phyloP scores from a whole-genome alignment of 768 basidiomycete species.

The Trametes cubensis region DNA sequence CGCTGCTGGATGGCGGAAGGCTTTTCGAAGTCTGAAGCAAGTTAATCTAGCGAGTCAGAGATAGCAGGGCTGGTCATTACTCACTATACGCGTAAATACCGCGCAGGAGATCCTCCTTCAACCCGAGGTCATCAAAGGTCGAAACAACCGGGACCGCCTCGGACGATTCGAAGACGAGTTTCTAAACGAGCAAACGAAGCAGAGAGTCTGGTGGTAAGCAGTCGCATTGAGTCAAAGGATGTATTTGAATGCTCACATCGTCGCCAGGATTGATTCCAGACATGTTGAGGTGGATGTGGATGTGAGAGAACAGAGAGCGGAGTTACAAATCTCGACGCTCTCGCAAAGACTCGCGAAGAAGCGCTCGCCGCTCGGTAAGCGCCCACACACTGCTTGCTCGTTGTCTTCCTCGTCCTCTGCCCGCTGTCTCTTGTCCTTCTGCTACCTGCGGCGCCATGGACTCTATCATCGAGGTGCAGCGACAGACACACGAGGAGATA shows the following conservation, averaged over 20 bases:
- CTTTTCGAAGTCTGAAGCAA: conserved; percentile 81
- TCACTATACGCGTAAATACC: conserved; percentile 98
- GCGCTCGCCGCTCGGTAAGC: conserved; percentile 7
- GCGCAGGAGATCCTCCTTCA: conserved; percentile 94
- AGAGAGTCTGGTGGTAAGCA: not conserved
- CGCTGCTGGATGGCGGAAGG: conserved; percentile 99
- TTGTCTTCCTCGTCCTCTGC: conserved; percentile 9
- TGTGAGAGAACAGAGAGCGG: conserved; percentile 45
- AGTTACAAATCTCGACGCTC: conserved; percentile 51
- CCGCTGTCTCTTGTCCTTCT: not conserved
- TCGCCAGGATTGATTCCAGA: conserved; percentile 83
- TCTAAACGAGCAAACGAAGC: conserved; percentile 43
- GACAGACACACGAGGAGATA: conserved; percentile 94
- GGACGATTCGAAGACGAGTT: conserved; percentile 95
- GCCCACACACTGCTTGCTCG: too few species aligned
- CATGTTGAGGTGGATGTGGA: conserved; percentile 57
- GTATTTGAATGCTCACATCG: conserved; percentile 54
- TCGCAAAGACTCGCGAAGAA: conserved; percentile 2
- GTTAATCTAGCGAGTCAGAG: not conserved
- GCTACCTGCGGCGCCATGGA: conserved; percentile 60
- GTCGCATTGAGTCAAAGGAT: too few species aligned
- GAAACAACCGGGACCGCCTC: conserved; percentile 89
- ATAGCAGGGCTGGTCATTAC: not conserved
- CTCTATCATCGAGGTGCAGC: conserved; percentile 90
- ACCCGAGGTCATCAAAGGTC: conserved; percentile 85